Evolutionary conservation across 441 rosid species (phyloP), one percentile per base, ranked within the genome.

Genomic region (Pelargonium myrrhifolium): DNA sequence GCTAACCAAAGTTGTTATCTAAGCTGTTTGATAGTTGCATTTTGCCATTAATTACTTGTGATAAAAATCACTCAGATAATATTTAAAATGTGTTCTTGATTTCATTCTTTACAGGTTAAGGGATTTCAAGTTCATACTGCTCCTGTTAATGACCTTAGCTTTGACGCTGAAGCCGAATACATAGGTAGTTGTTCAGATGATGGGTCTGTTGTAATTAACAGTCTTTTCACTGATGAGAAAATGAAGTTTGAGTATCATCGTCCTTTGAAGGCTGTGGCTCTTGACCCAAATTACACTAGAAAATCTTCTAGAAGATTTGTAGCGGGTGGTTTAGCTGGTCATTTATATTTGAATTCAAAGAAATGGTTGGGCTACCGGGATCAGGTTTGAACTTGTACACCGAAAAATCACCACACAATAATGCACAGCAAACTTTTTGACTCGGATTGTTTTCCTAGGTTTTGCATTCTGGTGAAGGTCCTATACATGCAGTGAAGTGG

Each of bases 101-200:
- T 53, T 43, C 35, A 15, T 78, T 6, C 20, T 69, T 68, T 80
- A 55, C 79, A 95, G 99, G 95, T 95, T 66, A 92, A 83, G 85
- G 92, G 87, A 73, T 92, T 89, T 39, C 65, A 84, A 45, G 80
- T 87, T 21, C 99, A 92, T 72, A 83, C 89, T 55, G 96, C 96
- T 35, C 83, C 88, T 3, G 99, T 95, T 68, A 95, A 95, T 82
- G 98, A 92, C 76, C 89, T 95, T 47, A 92, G 90, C 82, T 92
- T 95, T 77, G 99, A 95, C 65, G 56, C 76, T 4, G 97, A 89
- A 74, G 99, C 97, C 70, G 99, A 95, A 81, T 90, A 84, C 69
- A 78, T 95, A 7, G 99, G 92, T 71, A 95, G 99, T 79, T 92
- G 99, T 84, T 95, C 99, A 0, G 96, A 95, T 83, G 99, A 90